Conservation (phyloP, 371 early-diverging fungal genomes). For the Lichtheimia ornata region DNA sequence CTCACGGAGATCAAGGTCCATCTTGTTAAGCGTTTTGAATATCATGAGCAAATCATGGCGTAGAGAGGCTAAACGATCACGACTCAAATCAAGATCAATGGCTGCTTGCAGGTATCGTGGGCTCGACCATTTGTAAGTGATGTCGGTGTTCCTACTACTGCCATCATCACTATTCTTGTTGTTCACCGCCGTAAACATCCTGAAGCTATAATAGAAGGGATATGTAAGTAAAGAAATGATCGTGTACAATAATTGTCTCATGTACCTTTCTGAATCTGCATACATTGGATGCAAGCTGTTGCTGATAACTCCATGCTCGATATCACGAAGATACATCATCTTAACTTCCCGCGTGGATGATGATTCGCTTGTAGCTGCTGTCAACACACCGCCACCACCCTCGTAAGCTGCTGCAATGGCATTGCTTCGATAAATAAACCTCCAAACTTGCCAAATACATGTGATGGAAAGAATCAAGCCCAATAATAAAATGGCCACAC, state of each 20-base stretch:
- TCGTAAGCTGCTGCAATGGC: too few species aligned
- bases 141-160: not conserved
- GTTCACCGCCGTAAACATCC: not conserved
- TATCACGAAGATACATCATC: conserved; percentile 49
- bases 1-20: conserved; percentile 46
- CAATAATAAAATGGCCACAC: too few species aligned
- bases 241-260: not conserved
- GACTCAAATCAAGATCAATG: conserved; percentile 41
- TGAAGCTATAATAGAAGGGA: not conserved
- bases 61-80: conserved; percentile 49
- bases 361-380: too few species aligned
- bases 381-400: too few species aligned
- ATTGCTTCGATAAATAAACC: too few species aligned
- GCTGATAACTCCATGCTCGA: conserved; percentile 41
- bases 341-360: conserved; percentile 6
- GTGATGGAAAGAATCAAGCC: too few species aligned
- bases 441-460: too few species aligned
- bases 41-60: conserved; percentile 48
- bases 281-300: conserved; percentile 20
- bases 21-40: conserved; percentile 48
- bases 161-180: not conserved
- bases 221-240: not conserved
- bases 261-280: conserved; percentile 27
- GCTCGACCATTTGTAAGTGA: conserved; percentile 18
- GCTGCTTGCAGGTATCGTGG: conserved; percentile 44